Base-by-base conservation (phyloP, 345 rosid genomes). In the Xanthoceras sorbifolium region DNA sequence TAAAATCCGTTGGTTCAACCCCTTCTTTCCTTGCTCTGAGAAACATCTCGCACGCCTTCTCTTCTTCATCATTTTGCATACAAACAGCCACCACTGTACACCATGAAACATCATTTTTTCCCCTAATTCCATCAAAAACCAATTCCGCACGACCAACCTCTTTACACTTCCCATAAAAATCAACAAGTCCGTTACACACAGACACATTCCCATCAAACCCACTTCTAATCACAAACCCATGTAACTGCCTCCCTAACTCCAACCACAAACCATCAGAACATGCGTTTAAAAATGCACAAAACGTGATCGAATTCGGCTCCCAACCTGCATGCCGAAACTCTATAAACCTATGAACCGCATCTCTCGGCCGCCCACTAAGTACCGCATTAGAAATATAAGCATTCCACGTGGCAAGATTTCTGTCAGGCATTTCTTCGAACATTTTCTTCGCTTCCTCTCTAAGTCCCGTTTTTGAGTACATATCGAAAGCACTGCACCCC, bases 361-460 rank as follows among this genome's bases (percentile, higher is more conserved):
- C 80, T 66, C 6, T 72, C 0, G 90, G 84, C 75, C 74, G 83
- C 71, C 93, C 88, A 20, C 85, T 87, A 3, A 69, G 84, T 72
- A 92, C 97, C 0, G 97, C 91, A 71, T 90, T 90, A 20, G 91
- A 91, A 44, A 94, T 87, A 64, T 64, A 86, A 0, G 97, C 89
- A 84, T 94, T 94, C 98, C 98, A 94, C 22, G 89, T 85, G 0
- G 84, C 90, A 9, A 75, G 67, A 36, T 86, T 92, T 71, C 82
- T 88, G 55, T 75, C 86, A 77, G 97, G 94, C 90, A 93, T 88
- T 91, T 92, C 97, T 64, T 88, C 94, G 73, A 94, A 94, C 88
- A 94, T 10, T 60, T 85, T 89, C 68, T 73, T 70, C 1, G 98
- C 97, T 42, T 92, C 91, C 6, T 62, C 75, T 66, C 32, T 78